phyloP scores from a whole-genome alignment of 2,329 filamentous ascomycete species.

The Salinomyces thailandicus region DNA sequence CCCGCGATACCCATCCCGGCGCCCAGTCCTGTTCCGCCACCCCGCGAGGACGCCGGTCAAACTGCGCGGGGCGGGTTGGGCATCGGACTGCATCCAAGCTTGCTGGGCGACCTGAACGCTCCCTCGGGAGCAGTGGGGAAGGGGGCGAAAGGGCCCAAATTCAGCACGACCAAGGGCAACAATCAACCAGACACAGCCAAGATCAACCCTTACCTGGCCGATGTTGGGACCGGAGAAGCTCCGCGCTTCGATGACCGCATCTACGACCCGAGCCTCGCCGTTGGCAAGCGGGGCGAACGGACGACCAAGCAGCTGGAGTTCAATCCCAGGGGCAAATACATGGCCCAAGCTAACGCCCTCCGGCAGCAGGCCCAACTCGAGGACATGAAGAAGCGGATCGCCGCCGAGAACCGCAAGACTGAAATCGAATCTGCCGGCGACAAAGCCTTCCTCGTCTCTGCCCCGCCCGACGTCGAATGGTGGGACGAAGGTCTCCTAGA shows the following conservation, averaged over 20 bases:
- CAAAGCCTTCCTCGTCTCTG: slow-evolving; percentile 75
- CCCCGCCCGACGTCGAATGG: slow-evolving; percentile 86
- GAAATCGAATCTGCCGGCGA: slow-evolving; percentile 91
- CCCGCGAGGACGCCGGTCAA: slow-evolving; percentile 38
- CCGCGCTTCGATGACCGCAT: slow-evolving; percentile 43
- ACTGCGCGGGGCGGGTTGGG: slow-evolving; percentile 57
- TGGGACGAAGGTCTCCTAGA: slow-evolving; percentile 83
- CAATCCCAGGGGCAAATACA: slow-evolving; percentile 95
- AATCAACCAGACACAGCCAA: slow-evolving; percentile 38
- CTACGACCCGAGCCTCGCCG: slow-evolving; percentile 47
- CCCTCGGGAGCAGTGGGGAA: slow-evolving; percentile 33
- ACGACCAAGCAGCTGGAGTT: slow-evolving; percentile 71
- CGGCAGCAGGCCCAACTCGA: slow-evolving; percentile 81
- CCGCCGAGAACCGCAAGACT: slow-evolving; percentile 75
- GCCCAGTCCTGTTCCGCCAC: slow-evolving; percentile 31
- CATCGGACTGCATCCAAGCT: slow-evolving; percentile 65
- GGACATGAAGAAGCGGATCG: slow-evolving; percentile 88
- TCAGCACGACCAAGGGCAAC: slow-evolving; percentile 46
- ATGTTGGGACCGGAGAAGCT: slow-evolving; percentile 30
- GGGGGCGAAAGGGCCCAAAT: slow-evolving; percentile 40
- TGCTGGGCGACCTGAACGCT: slow-evolving; percentile 41
- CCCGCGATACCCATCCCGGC: slow-evolving; percentile 7
- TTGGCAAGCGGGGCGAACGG: slow-evolving; percentile 54
- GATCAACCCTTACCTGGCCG: slow-evolving; percentile 31
- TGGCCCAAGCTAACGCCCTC: slow-evolving; percentile 81